A percentile compares a stretch with the other conserved stretches of the same genome.
These are phyloP conservation scores for Actinomortierella ambigua DNA, from an alignment of 371 early-diverging fungal species.

Conservation along the genomic window DNA sequence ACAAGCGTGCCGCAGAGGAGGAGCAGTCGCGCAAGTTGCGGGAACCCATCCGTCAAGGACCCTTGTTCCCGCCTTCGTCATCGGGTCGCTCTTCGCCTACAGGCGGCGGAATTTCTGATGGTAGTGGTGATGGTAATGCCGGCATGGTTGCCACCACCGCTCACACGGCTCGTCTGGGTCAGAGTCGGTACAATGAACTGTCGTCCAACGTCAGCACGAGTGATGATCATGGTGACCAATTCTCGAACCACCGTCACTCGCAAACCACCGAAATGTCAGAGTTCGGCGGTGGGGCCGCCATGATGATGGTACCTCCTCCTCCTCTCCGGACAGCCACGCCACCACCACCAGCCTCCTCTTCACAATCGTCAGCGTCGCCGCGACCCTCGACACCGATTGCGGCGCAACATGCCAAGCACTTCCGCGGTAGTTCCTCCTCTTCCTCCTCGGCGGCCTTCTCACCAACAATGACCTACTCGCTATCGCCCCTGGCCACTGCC, in stretches of 20 bases:
- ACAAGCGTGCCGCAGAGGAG: constrained; percentile 24
- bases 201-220: constrained; percentile 14
- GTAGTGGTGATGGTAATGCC: background rate
- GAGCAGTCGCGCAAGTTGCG: constrained; percentile 17
- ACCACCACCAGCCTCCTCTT: constrained; percentile 1
- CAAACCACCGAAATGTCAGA: no score
- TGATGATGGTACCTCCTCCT: no score
- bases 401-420: background rate
- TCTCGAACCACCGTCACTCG: no score
- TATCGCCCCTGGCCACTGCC: no score
- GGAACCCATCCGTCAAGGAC: constrained; percentile 24
- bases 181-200: constrained; percentile 27
- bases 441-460: background rate
- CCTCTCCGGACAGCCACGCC: constrained; percentile 23
- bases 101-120: background rate
- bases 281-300: no score
- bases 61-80: constrained; percentile 17
- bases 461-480: no score
- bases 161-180: no score
- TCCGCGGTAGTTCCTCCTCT: background rate
- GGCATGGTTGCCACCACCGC: constrained; percentile 1
- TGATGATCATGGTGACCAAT: no score
- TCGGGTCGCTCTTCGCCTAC: background rate
- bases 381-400: constrained; percentile 11
- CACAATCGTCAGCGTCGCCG: background rate